phyloP scores from a whole-genome alignment of 2,329 filamentous ascomycete genomes.

The Xylaria polymorpha region DNA sequence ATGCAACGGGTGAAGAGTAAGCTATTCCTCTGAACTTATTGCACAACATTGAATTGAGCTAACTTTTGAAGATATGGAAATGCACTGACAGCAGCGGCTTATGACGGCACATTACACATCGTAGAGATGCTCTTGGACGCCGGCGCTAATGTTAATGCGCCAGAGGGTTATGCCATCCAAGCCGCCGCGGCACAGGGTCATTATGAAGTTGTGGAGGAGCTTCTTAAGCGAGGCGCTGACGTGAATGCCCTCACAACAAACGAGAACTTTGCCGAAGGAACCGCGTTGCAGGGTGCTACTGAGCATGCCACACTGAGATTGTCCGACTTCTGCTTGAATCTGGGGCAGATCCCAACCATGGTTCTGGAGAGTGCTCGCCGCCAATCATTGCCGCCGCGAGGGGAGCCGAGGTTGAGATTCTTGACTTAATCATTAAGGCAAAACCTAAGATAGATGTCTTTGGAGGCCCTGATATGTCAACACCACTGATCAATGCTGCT shows the following conservation, averaged over 20 bases:
- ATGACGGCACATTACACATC: slow-evolving; percentile 52
- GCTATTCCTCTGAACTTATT: slow-evolving; percentile 26
- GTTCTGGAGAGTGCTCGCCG: slow-evolving; percentile 49
- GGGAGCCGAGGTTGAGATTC: slow-evolving; percentile 51
- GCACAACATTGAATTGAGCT: slow-evolving; percentile 1
- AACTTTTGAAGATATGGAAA: slow-evolving; percentile 49
- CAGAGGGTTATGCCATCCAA: slow-evolving; percentile 54
- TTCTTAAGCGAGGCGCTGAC: slow-evolving; percentile 52
- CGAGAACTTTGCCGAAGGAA: slow-evolving; percentile 50
- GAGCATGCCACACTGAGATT: slow-evolving; percentile 52
- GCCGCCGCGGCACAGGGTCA: slow-evolving; percentile 53
- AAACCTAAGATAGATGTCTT: slow-evolving; percentile 53
- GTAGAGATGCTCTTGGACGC: slow-evolving; percentile 50
- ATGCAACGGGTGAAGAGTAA: slow-evolving; percentile 55
- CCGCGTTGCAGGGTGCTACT: slow-evolving; percentile 56
- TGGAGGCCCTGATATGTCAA: slow-evolving; percentile 51
- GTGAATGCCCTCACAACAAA: slow-evolving; percentile 50
- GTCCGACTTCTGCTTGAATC: slow-evolving; percentile 54
- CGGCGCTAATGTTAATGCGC: slow-evolving; percentile 51
- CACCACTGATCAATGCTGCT: slow-evolving; percentile 54
- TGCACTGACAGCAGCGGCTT: slow-evolving; percentile 54
- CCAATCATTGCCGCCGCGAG: slow-evolving; percentile 55
- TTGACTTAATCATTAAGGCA: slow-evolving; percentile 51
- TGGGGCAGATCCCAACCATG: slow-evolving; percentile 53
- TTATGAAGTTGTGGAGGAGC: slow-evolving; percentile 50